These are phyloP conservation scores for Phytophthora crassamura DNA, from an alignment of 352 stramenopile genomes.

Conservation along the genomic window DNA sequence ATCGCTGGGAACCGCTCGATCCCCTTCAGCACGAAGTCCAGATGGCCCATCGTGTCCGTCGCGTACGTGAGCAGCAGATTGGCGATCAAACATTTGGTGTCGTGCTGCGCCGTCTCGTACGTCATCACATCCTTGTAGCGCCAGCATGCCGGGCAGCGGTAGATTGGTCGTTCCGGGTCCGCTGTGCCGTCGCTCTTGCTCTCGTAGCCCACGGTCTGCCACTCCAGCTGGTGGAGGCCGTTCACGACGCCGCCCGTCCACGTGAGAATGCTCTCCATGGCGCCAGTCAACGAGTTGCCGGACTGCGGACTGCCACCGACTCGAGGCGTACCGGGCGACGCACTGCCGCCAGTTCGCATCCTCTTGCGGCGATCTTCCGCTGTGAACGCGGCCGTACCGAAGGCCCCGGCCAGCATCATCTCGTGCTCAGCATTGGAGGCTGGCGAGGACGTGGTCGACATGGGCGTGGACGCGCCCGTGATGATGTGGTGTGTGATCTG, in stretches of 20 bases:
- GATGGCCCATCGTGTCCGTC: constrained; percentile 77
- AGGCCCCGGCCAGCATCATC: constrained; percentile 48
- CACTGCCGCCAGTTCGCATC: constrained; percentile 51
- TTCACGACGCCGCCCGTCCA: constrained; percentile 82
- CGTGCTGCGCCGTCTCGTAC: constrained; percentile 82
- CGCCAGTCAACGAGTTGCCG: constrained; percentile 55
- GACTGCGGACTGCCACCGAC: constrained; percentile 36
- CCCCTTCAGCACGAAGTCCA: constrained; percentile 82
- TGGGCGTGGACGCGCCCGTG: constrained; percentile 64
- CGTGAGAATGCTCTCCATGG: constrained; percentile 78
- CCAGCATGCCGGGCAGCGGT: constrained; percentile 84
- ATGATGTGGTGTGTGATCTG: constrained; percentile 83
- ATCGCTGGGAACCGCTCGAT: constrained; percentile 78
- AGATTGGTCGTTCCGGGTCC: constrained; percentile 80
- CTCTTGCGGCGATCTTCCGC: constrained; percentile 75
- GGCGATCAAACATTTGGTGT: constrained; percentile 85
- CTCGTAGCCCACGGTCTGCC: constrained; percentile 84
- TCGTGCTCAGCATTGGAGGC: constrained; percentile 77
- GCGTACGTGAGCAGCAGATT: constrained; percentile 85
- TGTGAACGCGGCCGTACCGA: constrained; percentile 56
- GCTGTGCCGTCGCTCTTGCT: constrained; percentile 73
- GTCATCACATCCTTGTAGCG: constrained; percentile 89
- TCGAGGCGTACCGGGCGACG: constrained; percentile 37
- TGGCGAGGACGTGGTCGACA: constrained; percentile 71
- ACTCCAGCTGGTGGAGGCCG: constrained; percentile 81